Evolutionary conservation across 2,329 filamentous ascomycete species (phyloP).

Genomic region (Paraphoma sp.): DNA sequence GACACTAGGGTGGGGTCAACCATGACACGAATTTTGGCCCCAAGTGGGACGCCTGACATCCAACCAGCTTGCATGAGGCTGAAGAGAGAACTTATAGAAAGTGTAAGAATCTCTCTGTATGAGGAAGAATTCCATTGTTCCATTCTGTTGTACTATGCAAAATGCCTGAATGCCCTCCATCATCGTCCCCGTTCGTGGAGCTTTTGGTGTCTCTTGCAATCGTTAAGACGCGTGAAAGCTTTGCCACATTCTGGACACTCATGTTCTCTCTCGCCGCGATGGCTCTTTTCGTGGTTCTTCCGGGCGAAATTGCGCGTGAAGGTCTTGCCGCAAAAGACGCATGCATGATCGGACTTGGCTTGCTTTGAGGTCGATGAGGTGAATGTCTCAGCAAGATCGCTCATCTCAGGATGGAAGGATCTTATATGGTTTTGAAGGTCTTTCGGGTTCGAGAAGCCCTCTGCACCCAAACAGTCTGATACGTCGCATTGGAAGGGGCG

Average conservation of each 20-base stretch:
- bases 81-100: no score
- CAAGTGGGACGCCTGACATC: neutral
- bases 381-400: constrained; percentile 29
- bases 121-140: no score
- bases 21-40: neutral
- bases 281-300: constrained; percentile 46
- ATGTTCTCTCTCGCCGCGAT: constrained; percentile 36
- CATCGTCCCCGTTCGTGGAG: constrained; percentile 26
- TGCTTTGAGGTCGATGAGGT: constrained; percentile 15
- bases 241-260: constrained; percentile 35
- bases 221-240: constrained; percentile 33
- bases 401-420: constrained; percentile 33
- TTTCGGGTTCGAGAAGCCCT: constrained; percentile 51
- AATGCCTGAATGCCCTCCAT: no score
- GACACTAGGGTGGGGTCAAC: neutral
- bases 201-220: constrained; percentile 31
- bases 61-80: no score
- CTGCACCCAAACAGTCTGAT: constrained; percentile 41
- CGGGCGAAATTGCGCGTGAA: constrained; percentile 50
- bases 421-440: constrained; percentile 44
- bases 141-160: no score
- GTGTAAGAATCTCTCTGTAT: no score
- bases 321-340: constrained; percentile 44
- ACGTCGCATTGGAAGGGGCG: constrained; percentile 50
- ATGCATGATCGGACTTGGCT: constrained; percentile 34